Evolutionary conservation across 768 basidiomycete genomes (phyloP).

Genomic region (Dioszegia hungarica): DNA sequence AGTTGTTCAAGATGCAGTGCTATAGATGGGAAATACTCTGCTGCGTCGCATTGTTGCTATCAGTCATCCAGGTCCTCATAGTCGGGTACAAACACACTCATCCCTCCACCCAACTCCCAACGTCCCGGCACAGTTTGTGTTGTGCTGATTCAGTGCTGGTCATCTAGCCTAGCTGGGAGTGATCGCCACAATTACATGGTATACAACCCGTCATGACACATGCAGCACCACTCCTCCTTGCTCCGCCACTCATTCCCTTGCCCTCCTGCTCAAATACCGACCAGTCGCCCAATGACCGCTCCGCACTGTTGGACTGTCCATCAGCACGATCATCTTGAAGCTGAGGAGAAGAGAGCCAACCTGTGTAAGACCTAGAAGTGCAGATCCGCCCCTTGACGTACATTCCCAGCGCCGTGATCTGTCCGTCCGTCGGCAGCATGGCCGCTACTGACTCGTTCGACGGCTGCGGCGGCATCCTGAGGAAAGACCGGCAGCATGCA

Average conservation of each 20-base stretch:
- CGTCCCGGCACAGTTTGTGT: too few relatives aligned
- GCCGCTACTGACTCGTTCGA: background rate
- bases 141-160: too few relatives aligned
- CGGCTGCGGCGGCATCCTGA: background rate
- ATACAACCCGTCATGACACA: background rate
- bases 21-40: too few relatives aligned
- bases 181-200: too few relatives aligned
- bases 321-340: background rate
- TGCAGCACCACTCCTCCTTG: background rate
- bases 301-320: background rate
- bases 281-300: background rate
- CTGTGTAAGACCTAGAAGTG: background rate
- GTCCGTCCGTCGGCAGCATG: background rate
- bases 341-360: background rate
- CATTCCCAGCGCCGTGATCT: background rate
- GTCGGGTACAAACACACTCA: too few relatives aligned
- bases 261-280: too few relatives aligned
- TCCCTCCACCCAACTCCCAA: too few relatives aligned
- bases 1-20: too few relatives aligned
- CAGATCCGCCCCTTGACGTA: background rate
- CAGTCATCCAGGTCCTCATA: background rate
- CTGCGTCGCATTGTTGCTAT: too few relatives aligned
- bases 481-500: background rate
- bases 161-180: too few relatives aligned
- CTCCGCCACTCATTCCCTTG: too few relatives aligned